These are phyloP conservation scores for Parascedosporium putredinis DNA, from an alignment of 2,329 filamentous ascomycete species.

Conservation along the genomic window DNA sequence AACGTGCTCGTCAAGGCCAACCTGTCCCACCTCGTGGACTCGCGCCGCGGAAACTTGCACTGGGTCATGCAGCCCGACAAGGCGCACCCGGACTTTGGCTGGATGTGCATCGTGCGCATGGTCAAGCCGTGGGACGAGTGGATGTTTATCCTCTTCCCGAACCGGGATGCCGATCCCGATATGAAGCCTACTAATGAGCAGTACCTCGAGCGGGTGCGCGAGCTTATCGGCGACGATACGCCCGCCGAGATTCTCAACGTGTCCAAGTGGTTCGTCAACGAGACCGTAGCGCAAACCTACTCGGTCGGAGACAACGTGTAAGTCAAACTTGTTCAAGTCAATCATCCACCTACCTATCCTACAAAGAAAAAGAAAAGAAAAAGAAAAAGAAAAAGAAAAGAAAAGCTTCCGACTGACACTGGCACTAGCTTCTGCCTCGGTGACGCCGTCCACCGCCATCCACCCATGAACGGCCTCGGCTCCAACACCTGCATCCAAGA, in stretches of 20 bases:
- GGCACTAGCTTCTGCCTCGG: too few relatives aligned
- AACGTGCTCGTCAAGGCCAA: constrained; percentile 35
- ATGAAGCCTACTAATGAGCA: constrained; percentile 33
- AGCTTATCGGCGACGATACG: constrained; percentile 45
- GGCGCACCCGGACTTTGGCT: constrained; percentile 40
- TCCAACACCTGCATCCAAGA: constrained; percentile 50
- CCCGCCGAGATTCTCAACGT: constrained; percentile 37
- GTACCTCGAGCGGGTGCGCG: constrained; percentile 31
- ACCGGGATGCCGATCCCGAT: constrained; percentile 23
- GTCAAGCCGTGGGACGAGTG: constrained; percentile 55
- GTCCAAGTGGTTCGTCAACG: constrained; percentile 51
- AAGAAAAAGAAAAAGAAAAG: too few relatives aligned
- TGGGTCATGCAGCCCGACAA: constrained; percentile 46
- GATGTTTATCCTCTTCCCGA: constrained; percentile 44
- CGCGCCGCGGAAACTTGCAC: constrained; percentile 47
- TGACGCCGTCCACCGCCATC: constrained; percentile 48
- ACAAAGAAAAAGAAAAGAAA: too few relatives aligned
- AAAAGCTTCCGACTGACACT: too few relatives aligned
- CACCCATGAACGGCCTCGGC: constrained; percentile 46
- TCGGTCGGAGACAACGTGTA: constrained; percentile 33
- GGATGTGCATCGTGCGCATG: constrained; percentile 43
- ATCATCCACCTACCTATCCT: too few relatives aligned
- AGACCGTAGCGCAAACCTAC: constrained; percentile 48
- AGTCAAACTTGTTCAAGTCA: constrained; percentile 10
- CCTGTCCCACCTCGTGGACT: constrained; percentile 34